Evolutionary conservation across 371 early-diverging fungal species (phyloP).

Genomic region (Quaeritorhiza haematococci): DNA sequence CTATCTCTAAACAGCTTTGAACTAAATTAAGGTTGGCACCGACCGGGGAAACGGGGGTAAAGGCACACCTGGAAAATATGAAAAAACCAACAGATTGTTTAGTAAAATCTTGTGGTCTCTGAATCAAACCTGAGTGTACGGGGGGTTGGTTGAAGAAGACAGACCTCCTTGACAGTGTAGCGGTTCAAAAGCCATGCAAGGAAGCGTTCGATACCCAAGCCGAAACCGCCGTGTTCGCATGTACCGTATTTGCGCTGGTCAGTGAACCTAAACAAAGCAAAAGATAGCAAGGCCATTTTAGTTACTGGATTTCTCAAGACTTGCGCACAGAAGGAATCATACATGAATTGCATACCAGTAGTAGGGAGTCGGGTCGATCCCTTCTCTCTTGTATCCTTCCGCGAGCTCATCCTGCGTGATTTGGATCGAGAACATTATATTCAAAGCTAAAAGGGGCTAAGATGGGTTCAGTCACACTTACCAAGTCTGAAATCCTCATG

Average conservation of each 20-base stretch:
- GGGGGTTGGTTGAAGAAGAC: not conserved
- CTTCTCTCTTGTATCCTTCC: constrained; percentile 94
- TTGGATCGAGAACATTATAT: not conserved
- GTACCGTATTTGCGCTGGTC: constrained; percentile 99
- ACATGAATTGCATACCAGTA: constrained; percentile 78
- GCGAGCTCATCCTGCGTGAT: constrained; percentile 66
- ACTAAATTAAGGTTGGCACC: constrained; percentile 73
- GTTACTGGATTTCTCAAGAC: not conserved
- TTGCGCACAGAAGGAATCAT: not conserved
- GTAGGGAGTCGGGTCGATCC: constrained; percentile 94
- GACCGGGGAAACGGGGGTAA: constrained; percentile 93
- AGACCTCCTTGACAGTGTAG: constrained; percentile 82
- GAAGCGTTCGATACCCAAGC: constrained; percentile 98
- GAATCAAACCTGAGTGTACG: not conserved
- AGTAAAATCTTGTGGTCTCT: too few species aligned
- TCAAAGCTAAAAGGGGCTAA: not conserved
- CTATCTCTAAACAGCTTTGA: not conserved
- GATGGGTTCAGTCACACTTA: constrained; percentile 28
- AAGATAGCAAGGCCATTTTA: constrained; percentile 1
- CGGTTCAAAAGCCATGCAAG: constrained; percentile 96
- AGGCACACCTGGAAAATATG: constrained; percentile 56
- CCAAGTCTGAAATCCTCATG: constrained; percentile 94
- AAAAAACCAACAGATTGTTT: not conserved
- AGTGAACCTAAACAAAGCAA: constrained; percentile 56
- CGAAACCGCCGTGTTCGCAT: constrained; percentile 98